Evolutionary conservation across 106 monocot genomes (phyloP).

Genomic region (Phalaenopsis aphrodite): DNA sequence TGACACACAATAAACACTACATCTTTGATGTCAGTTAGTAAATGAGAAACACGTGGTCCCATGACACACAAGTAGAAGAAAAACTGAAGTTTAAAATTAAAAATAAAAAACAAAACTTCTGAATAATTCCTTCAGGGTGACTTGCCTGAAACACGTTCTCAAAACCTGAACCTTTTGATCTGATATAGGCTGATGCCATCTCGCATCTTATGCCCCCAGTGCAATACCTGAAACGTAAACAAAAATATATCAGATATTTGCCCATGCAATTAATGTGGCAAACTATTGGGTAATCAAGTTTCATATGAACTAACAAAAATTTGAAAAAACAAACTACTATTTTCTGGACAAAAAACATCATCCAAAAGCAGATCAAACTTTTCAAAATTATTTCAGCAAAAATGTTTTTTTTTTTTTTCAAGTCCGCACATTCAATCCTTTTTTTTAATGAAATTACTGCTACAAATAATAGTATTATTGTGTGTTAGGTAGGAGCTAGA

Average conservation of each 20-base stretch:
- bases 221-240: conserved; percentile 64
- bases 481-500: not conserved
- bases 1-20: not conserved
- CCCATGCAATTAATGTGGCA: not conserved
- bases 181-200: conserved; percentile 95
- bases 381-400: not conserved
- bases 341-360: not conserved
- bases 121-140: not conserved
- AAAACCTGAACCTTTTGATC: conserved; percentile 84
- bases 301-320: not conserved
- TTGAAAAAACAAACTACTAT: not conserved
- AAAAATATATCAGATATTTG: not conserved
- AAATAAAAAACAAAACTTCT: not conserved
- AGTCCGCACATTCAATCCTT: not conserved
- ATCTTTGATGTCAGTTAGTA: not conserved
- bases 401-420: not conserved
- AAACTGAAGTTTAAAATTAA: not conserved
- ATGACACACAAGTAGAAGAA: not conserved
- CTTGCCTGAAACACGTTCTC: conserved; percentile 90
- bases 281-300: not conserved
- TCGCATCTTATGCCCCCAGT: conserved; percentile 99
- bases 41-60: not conserved
- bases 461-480: not conserved
- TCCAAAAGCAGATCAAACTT: not conserved
- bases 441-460: not conserved